Evolutionary conservation across 306 rosid species (phyloP), one percentile per base, ranked within the genome.

Genomic region (Vigna radiata): DNA sequence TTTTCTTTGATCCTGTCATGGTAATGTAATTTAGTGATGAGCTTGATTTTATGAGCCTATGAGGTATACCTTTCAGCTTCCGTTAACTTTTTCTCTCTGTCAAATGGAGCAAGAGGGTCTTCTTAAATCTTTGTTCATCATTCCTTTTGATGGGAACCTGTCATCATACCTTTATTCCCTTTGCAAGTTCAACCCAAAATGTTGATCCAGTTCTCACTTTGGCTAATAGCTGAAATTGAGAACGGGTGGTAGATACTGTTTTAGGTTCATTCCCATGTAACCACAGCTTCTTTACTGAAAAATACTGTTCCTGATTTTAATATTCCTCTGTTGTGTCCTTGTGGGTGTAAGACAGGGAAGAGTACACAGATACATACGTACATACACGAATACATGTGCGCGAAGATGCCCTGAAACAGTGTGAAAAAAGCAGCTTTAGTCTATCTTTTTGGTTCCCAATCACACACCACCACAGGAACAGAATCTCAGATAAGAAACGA

Each of bases 401-500:
- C 47, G 89, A 85, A 88, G 92, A 88, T 89, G 96, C 91, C 85
- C 83, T 89, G 91, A 82, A 89, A 86, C 77, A 84, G 85, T 82
- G 81, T 89, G 63, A 77, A 81, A 78, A 86, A 83, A 88, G 87
- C 90, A 88, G 91, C 96, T 92, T 91, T 85, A 82, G 86, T 79
- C 52, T 73, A 66, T 56, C 83, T 80, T 83, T 90, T 82, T 86
- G 81, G 91, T 79, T 87, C 83, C 84, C 86, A 76, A 79, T 87
- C 90, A 81, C 89, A 81, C 84, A 87, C 87, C 89, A 84, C 92
- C 97, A 89, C 97, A 87, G 10, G 84, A 90, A 86, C 86, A 89
- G 97, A 95, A 92, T 95, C 98, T 92, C 84, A 88, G 86, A 89
- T 83, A 82, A 84, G 87, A 79, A 90, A 85, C 85, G 90, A 89